Evolutionary conservation across 306 rosid species (phyloP), one percentile per base, ranked within the genome.

Genomic region (Clitoria ternatea): DNA sequence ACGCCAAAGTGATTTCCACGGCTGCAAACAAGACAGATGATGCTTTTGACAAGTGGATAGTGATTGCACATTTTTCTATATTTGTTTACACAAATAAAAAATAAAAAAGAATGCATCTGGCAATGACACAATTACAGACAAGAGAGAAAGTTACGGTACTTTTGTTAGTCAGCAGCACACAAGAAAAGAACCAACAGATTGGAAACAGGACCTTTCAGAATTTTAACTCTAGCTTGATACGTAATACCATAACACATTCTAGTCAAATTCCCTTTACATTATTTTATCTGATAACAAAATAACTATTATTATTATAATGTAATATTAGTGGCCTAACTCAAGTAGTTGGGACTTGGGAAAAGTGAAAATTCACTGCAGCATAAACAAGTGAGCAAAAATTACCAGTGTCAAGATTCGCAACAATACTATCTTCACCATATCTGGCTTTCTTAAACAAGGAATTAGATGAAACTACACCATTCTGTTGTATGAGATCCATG

Each of bases 361-460:
- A 19, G 65, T 37, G n/a, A 37, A 23, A 22, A 52, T 68, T 43
- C 10, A 18, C 2, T 7, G 11, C 10, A 8, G 66, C 15, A 8
- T 1, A 59, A 59, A 5, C n/a, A 24, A 54, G 61, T 7, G 11
- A 17, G 45, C 15, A 27, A 26, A 26, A 20, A 9, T 43, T 82
- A 90, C 97, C 91, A 1, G 91, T 82, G 74, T 89, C 96, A 59
- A 91, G 76, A 73, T 84, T 75, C 4, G 66, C 97, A 19, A 91
- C 75, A 15, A 91, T 91, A 22, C 71, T 52, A 20, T 89, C 85
- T 72, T 82, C 85, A 39, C 97, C 97, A 65, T 49, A 85, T 43
- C 79, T 85, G 70, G 92, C 90, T 77, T 69, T 85, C 13, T 35
- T 33, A 48, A 89, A 82, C 1, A 84, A 5, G 0, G 97, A 91